Conservation (phyloP, 2,329 filamentous ascomycete genomes). For the Pezicula neosporulosa region DNA sequence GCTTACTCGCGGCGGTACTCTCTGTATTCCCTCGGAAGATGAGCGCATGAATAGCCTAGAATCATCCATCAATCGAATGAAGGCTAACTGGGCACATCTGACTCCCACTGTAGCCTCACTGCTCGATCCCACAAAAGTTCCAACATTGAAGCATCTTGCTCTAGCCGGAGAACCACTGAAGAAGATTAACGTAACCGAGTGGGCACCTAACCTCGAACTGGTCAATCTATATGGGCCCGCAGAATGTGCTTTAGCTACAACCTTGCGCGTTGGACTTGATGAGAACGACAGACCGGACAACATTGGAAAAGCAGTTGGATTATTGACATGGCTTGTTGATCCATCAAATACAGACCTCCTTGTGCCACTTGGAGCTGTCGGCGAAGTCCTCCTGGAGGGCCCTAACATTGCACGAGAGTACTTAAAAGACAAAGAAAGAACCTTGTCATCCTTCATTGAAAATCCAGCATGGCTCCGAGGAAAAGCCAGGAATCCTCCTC, state of each 20-base stretch:
- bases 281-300: neutral
- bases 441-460: constrained; percentile 51
- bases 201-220: constrained; percentile 16
- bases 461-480: too few species aligned
- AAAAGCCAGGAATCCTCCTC: too few species aligned
- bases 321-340: constrained; percentile 1
- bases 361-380: neutral
- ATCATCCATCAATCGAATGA: too few species aligned
- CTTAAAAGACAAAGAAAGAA: constrained; percentile 53
- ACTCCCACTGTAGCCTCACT: too few species aligned
- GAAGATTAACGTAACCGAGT: constrained; percentile 30
- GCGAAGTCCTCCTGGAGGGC: constrained; percentile 6
- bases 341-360: neutral
- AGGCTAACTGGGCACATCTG: too few species aligned
- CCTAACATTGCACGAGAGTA: constrained; percentile 52
- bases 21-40: too few species aligned
- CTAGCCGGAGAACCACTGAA: constrained; percentile 24
- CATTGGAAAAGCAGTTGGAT: neutral
- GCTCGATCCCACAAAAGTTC: too few species aligned
- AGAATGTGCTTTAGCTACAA: neutral
- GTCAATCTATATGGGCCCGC: constrained; percentile 35
- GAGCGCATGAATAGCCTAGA: too few species aligned
- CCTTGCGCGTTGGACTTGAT: too few species aligned
- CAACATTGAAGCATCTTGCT: constrained; percentile 33
- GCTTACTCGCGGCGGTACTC: too few species aligned